Percentiles rank a stretch among this genome's conserved stretches.
phyloP scores from a whole-genome alignment of 768 basidiomycete genomes.

The Suillus occidentalis region DNA sequence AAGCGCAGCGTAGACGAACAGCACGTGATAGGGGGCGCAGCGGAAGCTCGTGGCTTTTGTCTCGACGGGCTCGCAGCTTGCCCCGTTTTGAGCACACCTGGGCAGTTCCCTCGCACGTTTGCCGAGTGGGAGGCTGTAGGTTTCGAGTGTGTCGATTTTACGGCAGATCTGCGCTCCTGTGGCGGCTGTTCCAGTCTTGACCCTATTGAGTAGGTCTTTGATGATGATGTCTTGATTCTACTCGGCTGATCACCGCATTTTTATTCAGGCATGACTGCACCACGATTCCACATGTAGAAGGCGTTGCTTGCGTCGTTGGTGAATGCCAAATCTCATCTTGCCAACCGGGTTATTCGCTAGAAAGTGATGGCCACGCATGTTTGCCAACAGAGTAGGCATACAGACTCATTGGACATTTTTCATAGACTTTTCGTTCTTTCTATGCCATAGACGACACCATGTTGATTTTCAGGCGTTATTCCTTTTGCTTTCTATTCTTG shows the following conservation, averaged over 20 bases:
- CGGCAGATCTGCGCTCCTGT: constrained; percentile 28
- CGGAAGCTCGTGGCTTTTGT: constrained; percentile 20
- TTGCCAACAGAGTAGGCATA: constrained; percentile 5
- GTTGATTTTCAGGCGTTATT: not conserved
- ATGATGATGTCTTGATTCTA: not conserved
- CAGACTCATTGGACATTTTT: not conserved
- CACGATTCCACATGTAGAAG: constrained; percentile 19
- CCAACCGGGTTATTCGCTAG: constrained; percentile 21
- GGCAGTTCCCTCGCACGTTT: constrained; percentile 13
- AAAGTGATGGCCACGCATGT: constrained; percentile 19
- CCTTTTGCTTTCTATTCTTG: not conserved
- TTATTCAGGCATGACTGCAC: constrained; percentile 29
- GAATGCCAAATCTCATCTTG: constrained; percentile 28
- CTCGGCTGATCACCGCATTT: not conserved
- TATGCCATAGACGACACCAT: not conserved
- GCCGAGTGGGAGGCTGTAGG: constrained; percentile 16
- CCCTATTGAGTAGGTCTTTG: constrained; percentile 8
- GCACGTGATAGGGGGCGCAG: constrained; percentile 15
- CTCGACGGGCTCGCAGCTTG: constrained; percentile 21
- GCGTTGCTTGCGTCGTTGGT: constrained; percentile 29
- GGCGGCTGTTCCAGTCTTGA: constrained; percentile 32
- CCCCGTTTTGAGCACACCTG: constrained; percentile 16
- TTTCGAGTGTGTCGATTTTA: constrained; percentile 31
- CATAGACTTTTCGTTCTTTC: not conserved
- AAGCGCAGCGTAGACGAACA: constrained; percentile 17